Conservation (phyloP, 2,329 filamentous ascomycete species). For the Annulohypoxylon truncatum region DNA sequence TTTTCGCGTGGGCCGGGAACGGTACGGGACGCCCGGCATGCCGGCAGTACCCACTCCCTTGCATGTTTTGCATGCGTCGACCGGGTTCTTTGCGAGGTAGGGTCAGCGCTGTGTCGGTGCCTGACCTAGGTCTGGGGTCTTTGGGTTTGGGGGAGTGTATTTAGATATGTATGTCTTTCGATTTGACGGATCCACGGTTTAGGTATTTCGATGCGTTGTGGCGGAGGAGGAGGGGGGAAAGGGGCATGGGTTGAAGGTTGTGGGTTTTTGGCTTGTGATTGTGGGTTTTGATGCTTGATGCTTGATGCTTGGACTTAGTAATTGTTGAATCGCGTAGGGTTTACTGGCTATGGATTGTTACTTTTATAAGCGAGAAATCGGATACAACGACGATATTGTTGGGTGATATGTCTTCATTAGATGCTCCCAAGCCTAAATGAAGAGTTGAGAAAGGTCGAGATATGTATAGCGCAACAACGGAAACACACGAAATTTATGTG, state of each 20-base stretch:
- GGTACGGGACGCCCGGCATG: conserved; percentile 15
- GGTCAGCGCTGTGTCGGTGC: background rate
- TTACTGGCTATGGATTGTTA: background rate
- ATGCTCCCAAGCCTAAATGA: too few relatives aligned
- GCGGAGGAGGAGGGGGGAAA: background rate
- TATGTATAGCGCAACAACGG: too few relatives aligned
- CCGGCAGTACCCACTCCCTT: conserved; percentile 4
- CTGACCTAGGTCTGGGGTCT: background rate
- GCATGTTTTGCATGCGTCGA: background rate
- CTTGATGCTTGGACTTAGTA: background rate
- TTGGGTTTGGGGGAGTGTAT: background rate
- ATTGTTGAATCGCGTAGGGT: background rate
- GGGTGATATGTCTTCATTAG: too few relatives aligned
- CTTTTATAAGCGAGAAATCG: too few relatives aligned
- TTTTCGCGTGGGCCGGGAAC: background rate
- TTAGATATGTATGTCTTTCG: background rate
- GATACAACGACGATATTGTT: too few relatives aligned
- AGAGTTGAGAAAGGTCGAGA: too few relatives aligned
- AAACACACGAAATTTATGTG: too few relatives aligned
- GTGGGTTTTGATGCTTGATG: background rate
- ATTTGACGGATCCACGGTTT: background rate
- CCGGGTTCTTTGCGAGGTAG: background rate
- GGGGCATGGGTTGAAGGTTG: background rate
- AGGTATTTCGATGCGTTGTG: background rate
- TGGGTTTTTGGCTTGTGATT: background rate